These are phyloP conservation scores for Trichoderma gamsii DNA, from an alignment of 495 filamentous ascomycete species.

Conservation along the genomic window DNA sequence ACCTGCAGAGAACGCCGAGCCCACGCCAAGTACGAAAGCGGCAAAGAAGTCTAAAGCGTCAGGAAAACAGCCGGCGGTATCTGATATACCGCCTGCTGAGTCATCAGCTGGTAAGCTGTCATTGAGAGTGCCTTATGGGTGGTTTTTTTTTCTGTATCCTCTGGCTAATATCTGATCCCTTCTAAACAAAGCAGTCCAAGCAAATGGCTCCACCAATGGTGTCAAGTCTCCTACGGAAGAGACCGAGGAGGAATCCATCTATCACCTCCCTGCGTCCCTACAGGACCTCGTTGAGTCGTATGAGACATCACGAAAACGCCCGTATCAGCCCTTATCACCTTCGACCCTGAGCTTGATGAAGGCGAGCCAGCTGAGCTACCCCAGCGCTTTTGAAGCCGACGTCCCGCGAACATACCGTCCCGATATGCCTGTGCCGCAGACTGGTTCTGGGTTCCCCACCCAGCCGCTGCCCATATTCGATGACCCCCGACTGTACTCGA, in stretches of 20 bases:
- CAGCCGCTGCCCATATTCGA: conserved; percentile 86
- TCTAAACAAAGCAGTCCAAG: conserved; percentile 29
- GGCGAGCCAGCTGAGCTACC: conserved; percentile 64
- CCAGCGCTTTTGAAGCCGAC: conserved; percentile 67
- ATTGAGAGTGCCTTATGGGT: background rate
- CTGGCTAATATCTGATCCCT: conserved; percentile 20
- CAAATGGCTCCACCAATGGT: conserved; percentile 52
- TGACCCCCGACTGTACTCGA: conserved; percentile 76
- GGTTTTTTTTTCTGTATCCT: background rate
- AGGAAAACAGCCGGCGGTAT: conserved; percentile 36
- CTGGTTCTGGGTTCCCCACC: conserved; percentile 85
- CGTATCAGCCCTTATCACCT: conserved; percentile 49
- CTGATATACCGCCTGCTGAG: conserved; percentile 30
- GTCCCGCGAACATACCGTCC: conserved; percentile 79
- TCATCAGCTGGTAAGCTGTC: conserved; percentile 33
- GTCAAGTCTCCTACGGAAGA: conserved; percentile 40
- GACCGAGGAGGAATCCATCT: conserved; percentile 76
- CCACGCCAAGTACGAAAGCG: conserved; percentile 19
- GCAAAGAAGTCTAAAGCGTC: conserved; percentile 28
- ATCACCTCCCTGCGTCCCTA: conserved; percentile 84
- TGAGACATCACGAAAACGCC: conserved; percentile 69
- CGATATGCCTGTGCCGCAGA: conserved; percentile 56
- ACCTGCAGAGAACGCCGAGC: conserved; percentile 19
- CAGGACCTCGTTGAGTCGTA: conserved; percentile 88
- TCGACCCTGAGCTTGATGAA: conserved; percentile 67